These are phyloP conservation scores for Sarocladium kiliense DNA, from an alignment of 2,329 filamentous ascomycete genomes.

Conservation along the genomic window DNA sequence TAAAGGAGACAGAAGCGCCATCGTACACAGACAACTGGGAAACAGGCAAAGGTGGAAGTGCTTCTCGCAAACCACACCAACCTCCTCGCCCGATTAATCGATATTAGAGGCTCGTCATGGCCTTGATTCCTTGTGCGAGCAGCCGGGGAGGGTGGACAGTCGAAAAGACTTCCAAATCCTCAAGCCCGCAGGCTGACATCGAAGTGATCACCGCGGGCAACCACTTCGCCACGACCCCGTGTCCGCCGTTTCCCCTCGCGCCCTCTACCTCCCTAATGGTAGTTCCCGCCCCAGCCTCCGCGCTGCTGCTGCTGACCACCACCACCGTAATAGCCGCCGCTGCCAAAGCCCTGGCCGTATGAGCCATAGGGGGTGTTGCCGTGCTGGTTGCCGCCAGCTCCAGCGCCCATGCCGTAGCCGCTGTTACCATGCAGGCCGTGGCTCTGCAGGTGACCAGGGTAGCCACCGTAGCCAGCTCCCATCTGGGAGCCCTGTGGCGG, in stretches of 20 bases:
- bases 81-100: not conserved
- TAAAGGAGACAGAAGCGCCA: slow-evolving; percentile 1
- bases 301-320: slow-evolving; percentile 38
- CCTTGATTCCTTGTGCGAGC: not conserved
- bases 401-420: slow-evolving; percentile 50
- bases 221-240: not conserved
- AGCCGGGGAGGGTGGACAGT: not conserved
- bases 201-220: not conserved
- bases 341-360: slow-evolving; percentile 45
- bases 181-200: slow-evolving; percentile 6
- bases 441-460: slow-evolving; percentile 49
- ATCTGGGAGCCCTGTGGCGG: slow-evolving; percentile 53
- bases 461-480: slow-evolving; percentile 46
- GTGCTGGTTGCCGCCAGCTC: slow-evolving; percentile 46
- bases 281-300: slow-evolving; percentile 57
- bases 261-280: slow-evolving; percentile 39
- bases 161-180: not conserved
- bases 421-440: slow-evolving; percentile 49
- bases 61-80: slow-evolving; percentile 1
- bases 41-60: not conserved
- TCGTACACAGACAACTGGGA: slow-evolving; percentile 8
- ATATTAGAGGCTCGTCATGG: slow-evolving; percentile 1
- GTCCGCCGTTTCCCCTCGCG: slow-evolving; percentile 18
- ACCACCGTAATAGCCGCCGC: slow-evolving; percentile 32
- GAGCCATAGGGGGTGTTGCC: slow-evolving; percentile 48